Evolutionary conservation across 345 rosid genomes (phyloP), one percentile per base, ranked within the genome.

Genomic region (Moricandia arvensis): DNA sequence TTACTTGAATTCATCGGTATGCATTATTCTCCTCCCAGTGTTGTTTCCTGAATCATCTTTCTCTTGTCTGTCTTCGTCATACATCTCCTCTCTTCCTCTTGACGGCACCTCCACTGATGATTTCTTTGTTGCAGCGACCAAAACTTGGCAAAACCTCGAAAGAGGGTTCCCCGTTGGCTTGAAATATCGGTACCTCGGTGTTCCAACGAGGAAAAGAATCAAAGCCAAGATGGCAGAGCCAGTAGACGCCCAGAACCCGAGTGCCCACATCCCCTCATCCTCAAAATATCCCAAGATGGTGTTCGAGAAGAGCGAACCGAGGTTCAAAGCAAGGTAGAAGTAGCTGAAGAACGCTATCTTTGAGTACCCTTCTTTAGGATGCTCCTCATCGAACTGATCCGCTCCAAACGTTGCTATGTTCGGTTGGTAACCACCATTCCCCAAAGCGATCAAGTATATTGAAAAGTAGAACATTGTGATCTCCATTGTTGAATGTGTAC

Each of bases 341-440:
- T 93, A 96, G 88, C 99, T 93, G 68, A 96, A 96, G 66, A 96
- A 93, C 9, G 97, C 86, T 8, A 93, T 90, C 77, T 96, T 96
- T n/a, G 97, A 88, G 73, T 80, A 85, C 0, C 88, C 96, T 88
- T 93, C 99, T 77, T 80, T 85, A 8, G 92, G 86, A 78, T 96
- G 90, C 45, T 93, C 92, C 75, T 91, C 98, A 38, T 96, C 98
- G 77, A 91, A 96, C 61, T 96, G 99, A 71, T 96, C 99, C 8
- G 99, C 97, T 21, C 99, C 99, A 18, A 96, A 85, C 2, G 99
- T 93, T 33, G 95, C 98, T 24, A 93, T 96, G 68, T 81, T 96
- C 10, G 99, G 99, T 47, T 96, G 99, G 79, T 96, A 96, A 15
- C 98, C 99, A 4, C 99, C 99, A 53, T 93, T 85, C 60, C 99